phyloP scores from a whole-genome alignment of 306 rosid genomes.

The Malus orientalis region DNA sequence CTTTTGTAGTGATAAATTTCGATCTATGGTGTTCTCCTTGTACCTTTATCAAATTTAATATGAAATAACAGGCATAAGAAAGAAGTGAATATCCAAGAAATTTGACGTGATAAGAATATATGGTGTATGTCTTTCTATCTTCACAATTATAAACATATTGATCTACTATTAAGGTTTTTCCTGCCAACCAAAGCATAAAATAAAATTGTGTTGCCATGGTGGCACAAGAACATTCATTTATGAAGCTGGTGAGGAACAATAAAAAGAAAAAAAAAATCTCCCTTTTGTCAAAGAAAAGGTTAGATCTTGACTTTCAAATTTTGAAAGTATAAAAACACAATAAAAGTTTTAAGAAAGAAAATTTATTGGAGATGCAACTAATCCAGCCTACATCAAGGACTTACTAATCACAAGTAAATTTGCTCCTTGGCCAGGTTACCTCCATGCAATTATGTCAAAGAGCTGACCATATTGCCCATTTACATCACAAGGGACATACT shows the following conservation, averaged over 20 bases:
- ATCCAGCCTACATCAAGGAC: not conserved
- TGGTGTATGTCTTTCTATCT: not conserved
- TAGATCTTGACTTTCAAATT: not conserved
- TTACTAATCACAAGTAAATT: not conserved
- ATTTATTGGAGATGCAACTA: not conserved
- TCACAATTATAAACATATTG: not conserved
- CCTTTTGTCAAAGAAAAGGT: not conserved
- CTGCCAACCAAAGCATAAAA: not conserved
- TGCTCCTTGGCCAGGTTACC: slow-evolving; percentile 27
- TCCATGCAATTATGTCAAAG: slow-evolving; percentile 61
- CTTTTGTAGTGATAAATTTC: slow-evolving; percentile 58
- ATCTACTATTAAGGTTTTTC: not conserved
- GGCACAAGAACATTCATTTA: not conserved
- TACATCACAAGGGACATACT: slow-evolving; percentile 67
- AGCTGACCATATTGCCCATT: slow-evolving; percentile 68
- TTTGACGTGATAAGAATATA: not conserved
- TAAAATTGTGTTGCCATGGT: not conserved
- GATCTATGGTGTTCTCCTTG: slow-evolving; percentile 47
- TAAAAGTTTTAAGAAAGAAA: not conserved
- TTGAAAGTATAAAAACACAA: not conserved
- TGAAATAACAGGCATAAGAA: slow-evolving; percentile 17
- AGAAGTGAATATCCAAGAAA: slow-evolving; percentile 2
- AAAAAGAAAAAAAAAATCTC: not conserved
- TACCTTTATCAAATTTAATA: slow-evolving; percentile 49
- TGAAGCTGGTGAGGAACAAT: not conserved